A percentile compares a stretch with the other conserved stretches of the same genome.
phyloP scores from a whole-genome alignment of 495 filamentous ascomycete genomes.

The Xylaria acuta region DNA sequence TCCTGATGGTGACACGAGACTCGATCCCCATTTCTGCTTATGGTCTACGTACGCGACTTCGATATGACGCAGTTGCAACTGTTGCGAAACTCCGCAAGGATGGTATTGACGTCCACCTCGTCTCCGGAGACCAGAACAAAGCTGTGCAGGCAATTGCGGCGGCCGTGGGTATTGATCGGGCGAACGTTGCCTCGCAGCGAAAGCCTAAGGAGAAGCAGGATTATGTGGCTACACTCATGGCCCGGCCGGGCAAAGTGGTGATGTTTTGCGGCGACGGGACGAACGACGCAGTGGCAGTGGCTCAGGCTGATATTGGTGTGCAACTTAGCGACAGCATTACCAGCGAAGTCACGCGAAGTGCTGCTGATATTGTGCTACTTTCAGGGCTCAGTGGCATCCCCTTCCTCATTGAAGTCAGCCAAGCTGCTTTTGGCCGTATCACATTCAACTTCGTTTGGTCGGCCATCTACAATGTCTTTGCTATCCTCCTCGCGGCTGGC shows the following conservation, averaged over 20 bases:
- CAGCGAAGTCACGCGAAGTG: slow-evolving; percentile 69
- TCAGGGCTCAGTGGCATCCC: slow-evolving; percentile 64
- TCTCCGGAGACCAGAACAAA: slow-evolving; percentile 73
- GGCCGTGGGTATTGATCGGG: slow-evolving; percentile 57
- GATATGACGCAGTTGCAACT: slow-evolving; percentile 59
- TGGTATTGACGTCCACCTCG: slow-evolving; percentile 64
- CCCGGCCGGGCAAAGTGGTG: slow-evolving; percentile 44
- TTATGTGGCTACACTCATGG: slow-evolving; percentile 60
- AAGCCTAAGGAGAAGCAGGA: slow-evolving; percentile 67
- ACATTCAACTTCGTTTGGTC: slow-evolving; percentile 78
- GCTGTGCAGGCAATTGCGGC: slow-evolving; percentile 63
- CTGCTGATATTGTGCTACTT: slow-evolving; percentile 74
- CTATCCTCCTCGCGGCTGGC: slow-evolving; percentile 72
- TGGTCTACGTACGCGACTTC: slow-evolving; percentile 65
- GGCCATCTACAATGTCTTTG: slow-evolving; percentile 75
- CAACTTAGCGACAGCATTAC: slow-evolving; percentile 58
- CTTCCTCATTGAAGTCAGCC: slow-evolving; percentile 64
- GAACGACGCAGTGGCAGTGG: slow-evolving; percentile 79
- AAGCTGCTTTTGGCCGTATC: slow-evolving; percentile 61
- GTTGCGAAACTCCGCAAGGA: slow-evolving; percentile 60
- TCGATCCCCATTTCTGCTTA: slow-evolving; percentile 59
- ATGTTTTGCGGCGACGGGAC: slow-evolving; percentile 82
- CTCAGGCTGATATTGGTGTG: slow-evolving; percentile 74
- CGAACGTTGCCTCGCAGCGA: slow-evolving; percentile 57
- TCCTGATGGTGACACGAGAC: slow-evolving; percentile 68